Evolutionary conservation across 176 grass and related monocot species (phyloP), one percentile per base, ranked within the genome.

Genomic region (Aegilops longissima): DNA sequence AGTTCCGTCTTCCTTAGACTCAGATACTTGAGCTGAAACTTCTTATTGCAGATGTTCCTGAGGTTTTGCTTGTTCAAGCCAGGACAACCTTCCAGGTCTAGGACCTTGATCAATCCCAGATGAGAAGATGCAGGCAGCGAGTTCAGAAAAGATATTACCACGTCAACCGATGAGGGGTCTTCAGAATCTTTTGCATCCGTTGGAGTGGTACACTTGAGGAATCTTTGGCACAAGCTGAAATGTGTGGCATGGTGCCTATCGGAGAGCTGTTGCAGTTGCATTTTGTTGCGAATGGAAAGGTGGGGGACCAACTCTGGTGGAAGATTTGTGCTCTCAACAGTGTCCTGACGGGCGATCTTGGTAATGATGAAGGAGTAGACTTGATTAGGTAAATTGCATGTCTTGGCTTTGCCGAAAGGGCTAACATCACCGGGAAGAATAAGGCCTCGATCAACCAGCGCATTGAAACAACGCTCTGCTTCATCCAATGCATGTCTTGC

Each of bases 51-150:
- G 3, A 84, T 84, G 54, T 74, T 18, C 36, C 18, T 74, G 24
- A 84, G 69, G 9, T 47, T 56, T 0, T 45, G 8, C 24, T 33
- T 84, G 69, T 74, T 31, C 36, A 84, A 7, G 9, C 70, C 82
- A 42, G 17, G 27, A 56, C 31, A 84, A 12, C 17, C 69, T 84
- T 84, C 82, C 5, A 84, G 82, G 23, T 75, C 82, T 36, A 84
- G 23, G 24, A 84, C 82, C 74, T 63, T 27, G 35, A 74, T 10
- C 16, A 61, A n/a, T 63, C 54, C 54, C 13, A 62, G 42, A 9
- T 39, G 54, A 74, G 35, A 59, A 64, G 1, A 64, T 63, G 36
- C 6, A 13, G 25, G 5, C 36, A 84, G 2, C 1, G 1, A 75
- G 23, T 64, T 6, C 0, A 75, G 70, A 74, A 75, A 62, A 3